Evolutionary conservation across 805 yeast genomes (phyloP), one percentile per base, ranked within the genome.

Genomic region (Kodamaea restingae): DNA sequence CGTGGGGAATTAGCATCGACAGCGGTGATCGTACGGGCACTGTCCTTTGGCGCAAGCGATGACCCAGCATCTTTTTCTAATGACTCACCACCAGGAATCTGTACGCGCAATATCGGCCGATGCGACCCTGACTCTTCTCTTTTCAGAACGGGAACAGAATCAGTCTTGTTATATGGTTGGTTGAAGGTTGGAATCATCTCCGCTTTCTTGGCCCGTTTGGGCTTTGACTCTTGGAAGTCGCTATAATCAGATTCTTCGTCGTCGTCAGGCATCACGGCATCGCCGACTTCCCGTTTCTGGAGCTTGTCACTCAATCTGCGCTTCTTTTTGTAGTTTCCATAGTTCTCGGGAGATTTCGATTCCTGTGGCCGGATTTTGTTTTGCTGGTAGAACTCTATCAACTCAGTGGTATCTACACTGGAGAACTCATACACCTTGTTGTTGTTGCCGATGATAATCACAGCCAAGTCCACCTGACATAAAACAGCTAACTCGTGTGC

Each of bases 401-500:
- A 38, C 35, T 55, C 55, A 21, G 56, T 53, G 12, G 88, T 73
- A 44, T 81, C 79, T 12, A 81, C 80, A 3, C 95, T 80, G 7
- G 88, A 76, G 56, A 81, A 91, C 64, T 91, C 96, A 56, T 85
- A 88, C 17, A 88, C 75, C 52, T 84, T 84, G 53, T 87, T 81
- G 59, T 81, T 88, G 51, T 79, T 78, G 14, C 95, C 95, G 26
- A 88, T 70, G 18, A 91, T 88, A 11, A 91, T 80, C 21, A 91
- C 91, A 2, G 98, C 95, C 21, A 93, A 72, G 55, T 91, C 98
- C 4, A 88, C 95, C 46, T 88, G 90, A 61, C 98, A 91, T 28
- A 91, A 71, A 8, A 91, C 91, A 1, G 96, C 80, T 40, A 93
- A 70, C 60, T 84, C 93, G 56, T 84, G 84, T 2, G 91, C 91